Percentiles rank a stretch among this genome's conserved stretches.
phyloP scores from a whole-genome alignment of 2,329 filamentous ascomycete genomes.

The Arthrobotrys sphaeroides region DNA sequence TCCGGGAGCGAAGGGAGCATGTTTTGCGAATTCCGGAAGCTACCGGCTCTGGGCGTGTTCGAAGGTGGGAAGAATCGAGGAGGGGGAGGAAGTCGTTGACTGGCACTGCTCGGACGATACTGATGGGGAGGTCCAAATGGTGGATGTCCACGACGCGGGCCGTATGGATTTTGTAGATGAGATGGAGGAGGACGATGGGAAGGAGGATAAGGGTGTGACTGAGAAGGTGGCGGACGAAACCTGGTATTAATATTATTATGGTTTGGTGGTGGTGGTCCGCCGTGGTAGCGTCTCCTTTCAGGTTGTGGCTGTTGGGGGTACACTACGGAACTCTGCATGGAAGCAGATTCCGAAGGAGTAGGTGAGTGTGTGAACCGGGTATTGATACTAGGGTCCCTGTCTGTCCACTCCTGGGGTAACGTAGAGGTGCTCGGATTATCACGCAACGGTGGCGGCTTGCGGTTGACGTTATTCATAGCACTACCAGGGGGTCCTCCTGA shows the following conservation, averaged over 20 bases:
- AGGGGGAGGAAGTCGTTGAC: conserved; percentile 37
- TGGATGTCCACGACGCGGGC: conserved; percentile 24
- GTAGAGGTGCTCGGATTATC: conserved; percentile 53
- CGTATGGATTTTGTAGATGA: conserved; percentile 41
- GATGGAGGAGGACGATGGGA: conserved; percentile 22
- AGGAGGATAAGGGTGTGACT: conserved; percentile 14
- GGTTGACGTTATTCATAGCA: conserved; percentile 22
- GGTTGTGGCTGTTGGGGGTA: conserved; percentile 53
- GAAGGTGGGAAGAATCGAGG: conserved; percentile 27
- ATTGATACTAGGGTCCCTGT: conserved; percentile 53
- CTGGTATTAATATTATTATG: no score
- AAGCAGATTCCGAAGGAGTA: conserved; percentile 53
- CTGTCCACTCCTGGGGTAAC: conserved; percentile 52
- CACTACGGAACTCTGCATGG: conserved; percentile 54
- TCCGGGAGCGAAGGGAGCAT: conserved; percentile 48
- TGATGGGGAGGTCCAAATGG: conserved; percentile 16
- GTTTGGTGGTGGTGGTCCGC: conserved; percentile 16
- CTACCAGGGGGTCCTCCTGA: background rate
- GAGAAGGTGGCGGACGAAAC: conserved; percentile 39
- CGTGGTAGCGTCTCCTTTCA: conserved; percentile 40
- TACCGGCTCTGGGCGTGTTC: conserved; percentile 9
- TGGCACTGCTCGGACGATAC: conserved; percentile 34
- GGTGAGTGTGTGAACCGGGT: conserved; percentile 52
- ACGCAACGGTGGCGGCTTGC: conserved; percentile 49
- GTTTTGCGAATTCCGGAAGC: conserved; percentile 26